Evolutionary conservation across 306 rosid species (phyloP), one percentile per base, ranked within the genome.

Genomic region (Pterocarpus macrocarpus): DNA sequence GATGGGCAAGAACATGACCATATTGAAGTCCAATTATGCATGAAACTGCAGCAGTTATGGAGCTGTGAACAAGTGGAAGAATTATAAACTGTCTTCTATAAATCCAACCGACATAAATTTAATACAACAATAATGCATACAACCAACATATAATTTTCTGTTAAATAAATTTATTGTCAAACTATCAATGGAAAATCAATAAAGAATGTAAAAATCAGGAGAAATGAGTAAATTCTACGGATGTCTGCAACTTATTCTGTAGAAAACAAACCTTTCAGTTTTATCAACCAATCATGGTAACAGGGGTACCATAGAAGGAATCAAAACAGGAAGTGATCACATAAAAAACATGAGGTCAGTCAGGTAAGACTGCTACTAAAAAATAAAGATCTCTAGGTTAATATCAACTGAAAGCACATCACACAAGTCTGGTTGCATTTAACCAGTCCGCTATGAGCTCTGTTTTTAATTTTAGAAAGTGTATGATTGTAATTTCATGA

Each of bases 21-120:
- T 88, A 95, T 75, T 95, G 98, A 77, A 95, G 97, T 80, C 98
- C 98, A 85, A 95, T 82, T 78, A 95, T 91, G 90, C 97, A 92
- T 14, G 98, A 87, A 72, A 90, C 97, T 49, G 97, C 90, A 32
- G 98, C 95, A 50, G 97, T 89, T 89, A 95, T 58, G 71, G 97
- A 87, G 85, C 98, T 95, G 90, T 45, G 73, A 78, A 77, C 72
- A 80, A 66, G 15, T 75, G 80, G 80, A 55, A 79, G 17, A 75
- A 69, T 80, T 71, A 64, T 4, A 76, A 83, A 53, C 8, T 58
- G 41, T 58, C 77, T 43, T 71, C 53, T 52, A 75, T 36, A 35
- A 47, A 1, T 49, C 64, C 57, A 73, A 61, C n/a, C 15, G 39
- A 49, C 55, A 32, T 12, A 74, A 75, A 12, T 8, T 1, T 15